These are phyloP conservation scores for Podila clonocystis DNA, from an alignment of 192 early-diverging fungal species.

Conservation along the genomic window DNA sequence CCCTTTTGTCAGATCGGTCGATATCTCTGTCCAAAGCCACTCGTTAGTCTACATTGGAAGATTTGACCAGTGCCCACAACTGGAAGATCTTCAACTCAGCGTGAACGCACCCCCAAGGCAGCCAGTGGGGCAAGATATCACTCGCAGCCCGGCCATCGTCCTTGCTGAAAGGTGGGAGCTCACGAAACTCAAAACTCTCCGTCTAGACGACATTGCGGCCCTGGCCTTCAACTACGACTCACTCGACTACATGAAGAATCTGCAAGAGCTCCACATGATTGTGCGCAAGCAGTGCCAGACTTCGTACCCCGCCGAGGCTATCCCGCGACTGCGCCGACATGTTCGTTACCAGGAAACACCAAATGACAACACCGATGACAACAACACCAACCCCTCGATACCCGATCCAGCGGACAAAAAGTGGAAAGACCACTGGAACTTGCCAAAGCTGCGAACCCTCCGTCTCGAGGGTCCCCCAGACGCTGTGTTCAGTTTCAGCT, in stretches of 20 bases:
- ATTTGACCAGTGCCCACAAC: constrained; percentile 9
- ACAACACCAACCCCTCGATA: neutral
- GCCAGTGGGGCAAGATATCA: neutral
- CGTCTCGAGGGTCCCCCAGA: constrained; percentile 4
- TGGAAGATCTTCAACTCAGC: neutral
- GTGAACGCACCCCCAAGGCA: neutral
- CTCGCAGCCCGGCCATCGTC: neutral
- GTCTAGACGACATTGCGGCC: neutral
- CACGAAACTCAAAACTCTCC: constrained; percentile 3
- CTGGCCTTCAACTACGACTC: constrained; percentile 28
- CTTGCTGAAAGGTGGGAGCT: constrained; percentile 11
- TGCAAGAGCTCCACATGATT: neutral
- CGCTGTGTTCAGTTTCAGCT: constrained; percentile 12
- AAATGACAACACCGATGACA: neutral
- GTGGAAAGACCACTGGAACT: constrained; percentile 4
- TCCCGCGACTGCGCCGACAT: neutral
- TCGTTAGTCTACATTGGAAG: neutral
- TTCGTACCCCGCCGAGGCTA: neutral
- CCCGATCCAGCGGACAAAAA: neutral
- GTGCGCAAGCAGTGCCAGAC: neutral
- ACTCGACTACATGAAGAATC: constrained; percentile 4
- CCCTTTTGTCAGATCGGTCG: neutral
- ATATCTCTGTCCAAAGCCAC: neutral
- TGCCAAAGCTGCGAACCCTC: constrained; percentile 6
- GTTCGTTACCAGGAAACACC: neutral